These are phyloP conservation scores for Fragaria vesca DNA, from an alignment of 306 rosid genomes.

Conservation along the genomic window DNA sequence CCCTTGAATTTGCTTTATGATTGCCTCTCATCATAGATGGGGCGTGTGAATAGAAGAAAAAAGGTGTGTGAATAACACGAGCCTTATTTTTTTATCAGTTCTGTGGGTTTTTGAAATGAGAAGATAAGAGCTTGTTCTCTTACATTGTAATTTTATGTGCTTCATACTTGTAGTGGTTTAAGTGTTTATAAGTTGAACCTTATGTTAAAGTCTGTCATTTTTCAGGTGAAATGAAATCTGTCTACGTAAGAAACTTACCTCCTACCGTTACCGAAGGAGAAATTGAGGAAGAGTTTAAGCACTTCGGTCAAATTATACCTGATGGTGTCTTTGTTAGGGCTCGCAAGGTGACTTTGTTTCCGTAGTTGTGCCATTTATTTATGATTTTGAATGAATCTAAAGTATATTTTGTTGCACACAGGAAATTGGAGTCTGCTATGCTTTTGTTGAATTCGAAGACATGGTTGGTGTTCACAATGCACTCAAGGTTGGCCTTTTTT, in stretches of 20 bases:
- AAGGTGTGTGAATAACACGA: no score
- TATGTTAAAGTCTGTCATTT: constrained; percentile 16
- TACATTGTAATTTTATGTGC: neutral
- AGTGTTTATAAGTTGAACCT: constrained; percentile 18
- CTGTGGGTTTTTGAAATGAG: neutral
- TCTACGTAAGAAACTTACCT: constrained; percentile 86
- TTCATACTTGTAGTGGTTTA: neutral
- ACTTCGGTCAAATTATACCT: constrained; percentile 72
- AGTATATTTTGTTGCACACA: constrained; percentile 36
- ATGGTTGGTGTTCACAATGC: constrained; percentile 75
- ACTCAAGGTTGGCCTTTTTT: constrained; percentile 57
- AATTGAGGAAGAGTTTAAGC: constrained; percentile 73
- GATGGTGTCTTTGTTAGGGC: constrained; percentile 88
- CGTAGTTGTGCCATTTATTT: neutral
- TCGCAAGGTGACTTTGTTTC: constrained; percentile 54
- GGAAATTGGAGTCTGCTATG: constrained; percentile 97
- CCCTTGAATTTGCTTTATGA: no score
- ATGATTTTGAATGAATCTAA: constrained; percentile 21
- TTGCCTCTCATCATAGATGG: no score
- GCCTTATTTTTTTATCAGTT: neutral
- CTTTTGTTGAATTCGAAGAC: constrained; percentile 96
- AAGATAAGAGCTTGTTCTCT: no score
- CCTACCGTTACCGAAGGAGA: constrained; percentile 75
- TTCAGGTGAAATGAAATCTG: constrained; percentile 85
- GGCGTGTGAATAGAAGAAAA: no score